Base-by-base conservation (phyloP, 1,139 yeast species). In the Geotrichum candidum region DNA sequence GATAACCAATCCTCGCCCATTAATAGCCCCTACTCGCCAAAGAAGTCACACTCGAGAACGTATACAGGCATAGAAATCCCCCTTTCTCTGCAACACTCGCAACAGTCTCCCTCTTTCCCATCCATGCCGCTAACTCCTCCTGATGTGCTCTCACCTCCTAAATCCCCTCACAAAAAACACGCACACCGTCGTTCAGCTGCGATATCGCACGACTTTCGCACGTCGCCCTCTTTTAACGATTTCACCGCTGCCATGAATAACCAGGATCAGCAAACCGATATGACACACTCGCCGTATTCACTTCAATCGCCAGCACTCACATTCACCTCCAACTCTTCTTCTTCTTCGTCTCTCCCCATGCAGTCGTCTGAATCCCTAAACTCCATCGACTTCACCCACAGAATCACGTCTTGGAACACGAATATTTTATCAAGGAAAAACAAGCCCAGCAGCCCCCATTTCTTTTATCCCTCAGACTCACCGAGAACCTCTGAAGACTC, bases 181-280 rank as follows among this genome's bases (percentile, higher is more conserved):
- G 70, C 72, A 27, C 77, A 74, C 64, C 67, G 76, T 35, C 69
- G 77, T 25, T 72, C 75, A 3, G 77, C 73, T 3, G 77, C 77
- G 18, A 72, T 74, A 18, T 69, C 72, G n/a, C 66, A 65, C 46
- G 72, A 69, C 55, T 57, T 56, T 61, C 31, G 35, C 63, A 50
- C 38, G 58, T 62, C n/a, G 33, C 51, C 54, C 54, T 33, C 53
- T 13, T 46, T 51, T 35, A 41, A 52, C 35, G 51, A 18, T 3
- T 51, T 57, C 57, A 9, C 54, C 23, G 31, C 54, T 22, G 41
- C 59, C 51, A 48, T 57, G 25, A 29, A 25, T 41, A 23, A 23
- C 13, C 18, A 11, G n/a, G 18, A 22, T 41, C 27, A 27, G 27
- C 41, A 45, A 33, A 25, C 22, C 22, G 27, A 35, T 48, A 22